These are phyloP conservation scores for Trypanosoma boissoni DNA, from an alignment of 208 protist genomes.

Conservation along the genomic window DNA sequence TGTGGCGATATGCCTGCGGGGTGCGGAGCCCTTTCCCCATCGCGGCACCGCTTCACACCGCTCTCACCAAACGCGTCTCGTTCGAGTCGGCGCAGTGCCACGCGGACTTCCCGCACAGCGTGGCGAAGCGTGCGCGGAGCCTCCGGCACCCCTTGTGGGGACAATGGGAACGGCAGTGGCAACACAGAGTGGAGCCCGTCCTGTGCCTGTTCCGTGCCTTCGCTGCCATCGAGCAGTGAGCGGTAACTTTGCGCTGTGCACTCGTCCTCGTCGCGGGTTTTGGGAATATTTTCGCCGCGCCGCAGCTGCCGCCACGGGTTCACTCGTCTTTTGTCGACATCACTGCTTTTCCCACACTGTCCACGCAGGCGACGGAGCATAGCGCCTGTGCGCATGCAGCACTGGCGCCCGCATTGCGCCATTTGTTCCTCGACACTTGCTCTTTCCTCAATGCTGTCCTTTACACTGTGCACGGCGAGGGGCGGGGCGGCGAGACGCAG, in stretches of 20 bases:
- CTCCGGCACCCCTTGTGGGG: constrained; percentile 4
- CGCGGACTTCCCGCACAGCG: constrained; percentile 15
- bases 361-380: constrained; percentile 15
- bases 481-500: constrained; percentile 5
- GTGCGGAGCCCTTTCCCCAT: background rate
- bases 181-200: background rate
- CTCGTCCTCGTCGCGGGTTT: background rate
- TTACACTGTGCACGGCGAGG: background rate
- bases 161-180: background rate
- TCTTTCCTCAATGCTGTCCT: background rate
- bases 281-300: background rate
- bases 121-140: constrained; percentile 6
- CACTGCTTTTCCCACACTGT: background rate
- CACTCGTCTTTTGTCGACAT: background rate
- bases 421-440: constrained; percentile 1
- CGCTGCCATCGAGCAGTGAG: no score
- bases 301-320: constrained; percentile 23
- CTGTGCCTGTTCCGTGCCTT: no score
- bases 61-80: background rate
- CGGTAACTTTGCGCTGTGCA: constrained; percentile 12
- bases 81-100: constrained; percentile 3
- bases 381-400: background rate
- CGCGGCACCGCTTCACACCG: background rate
- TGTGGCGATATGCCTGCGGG: constrained; percentile 9
- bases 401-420: constrained; percentile 8